A percentile compares a stretch with the other conserved stretches of the same genome.
Conservation (phyloP, 768 basidiomycete genomes). For the Naganishia kalamii region DNA sequence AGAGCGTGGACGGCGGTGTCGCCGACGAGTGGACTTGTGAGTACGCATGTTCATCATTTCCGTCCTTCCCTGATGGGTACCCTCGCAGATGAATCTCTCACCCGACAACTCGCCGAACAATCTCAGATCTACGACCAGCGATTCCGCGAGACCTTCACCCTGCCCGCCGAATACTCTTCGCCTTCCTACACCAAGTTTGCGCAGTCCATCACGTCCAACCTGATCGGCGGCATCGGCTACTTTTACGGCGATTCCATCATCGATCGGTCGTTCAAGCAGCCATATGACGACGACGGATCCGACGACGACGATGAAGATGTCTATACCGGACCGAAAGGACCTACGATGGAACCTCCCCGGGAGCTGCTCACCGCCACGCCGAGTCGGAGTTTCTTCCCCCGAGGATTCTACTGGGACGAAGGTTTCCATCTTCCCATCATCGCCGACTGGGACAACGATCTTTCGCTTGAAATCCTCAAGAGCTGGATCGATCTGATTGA, state of each 20-base stretch:
- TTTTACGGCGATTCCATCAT: constrained; percentile 87
- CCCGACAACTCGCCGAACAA: constrained; percentile 64
- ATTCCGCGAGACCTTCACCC: constrained; percentile 66
- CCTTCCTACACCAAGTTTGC: constrained; percentile 65
- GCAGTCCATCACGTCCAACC: constrained; percentile 79
- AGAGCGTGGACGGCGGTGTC: constrained; percentile 56
- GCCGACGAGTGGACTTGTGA: constrained; percentile 17
- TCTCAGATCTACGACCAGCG: constrained; percentile 58
- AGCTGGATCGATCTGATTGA: constrained; percentile 88
- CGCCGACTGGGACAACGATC: constrained; percentile 85
- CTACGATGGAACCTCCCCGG: constrained; percentile 61
- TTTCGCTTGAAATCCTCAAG: constrained; percentile 79
- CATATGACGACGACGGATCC: constrained; percentile 73
- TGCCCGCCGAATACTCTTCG: constrained; percentile 54
- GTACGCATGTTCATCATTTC: background rate
- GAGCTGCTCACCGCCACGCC: constrained; percentile 85
- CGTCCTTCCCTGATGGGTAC: constrained; percentile 1
- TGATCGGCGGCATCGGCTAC: constrained; percentile 88
- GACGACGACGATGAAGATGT: constrained; percentile 50
- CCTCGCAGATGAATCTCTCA: constrained; percentile 57
- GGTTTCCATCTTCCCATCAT: constrained; percentile 91
- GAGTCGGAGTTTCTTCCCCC: constrained; percentile 91
- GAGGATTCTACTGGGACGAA: constrained; percentile 99
- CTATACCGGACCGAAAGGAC: constrained; percentile 43
- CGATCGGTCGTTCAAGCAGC: constrained; percentile 74